Evolutionary conservation across 768 basidiomycete genomes (phyloP), one percentile per base, ranked within the genome.

Genomic region (Suillus fuscotomentosus): DNA sequence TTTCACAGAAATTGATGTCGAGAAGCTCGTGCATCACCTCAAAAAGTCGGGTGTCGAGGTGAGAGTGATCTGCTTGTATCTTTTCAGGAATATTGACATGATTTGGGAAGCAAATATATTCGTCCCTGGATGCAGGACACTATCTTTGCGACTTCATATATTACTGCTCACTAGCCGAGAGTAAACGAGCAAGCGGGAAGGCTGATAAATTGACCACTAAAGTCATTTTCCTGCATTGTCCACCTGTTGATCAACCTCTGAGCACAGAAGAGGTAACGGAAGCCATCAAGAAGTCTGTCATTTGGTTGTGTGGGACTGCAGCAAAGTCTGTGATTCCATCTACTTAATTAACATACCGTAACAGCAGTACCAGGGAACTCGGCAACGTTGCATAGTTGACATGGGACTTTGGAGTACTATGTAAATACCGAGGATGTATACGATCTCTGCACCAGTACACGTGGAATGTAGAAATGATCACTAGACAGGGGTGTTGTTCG

Each of bases 131-230:
- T 70, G 87, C 89, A 17, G 90, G 90, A 0, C 88, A 89, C 72
- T 92, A 87, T 73, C 76, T 91, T 13, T 90, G 88, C 71, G 90
- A 92, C 76, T 92, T 88, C 73, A 83, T 88, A 65, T 90, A 88
- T 72, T 92, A 89, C 70, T 88, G 88, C 70, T 90, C 89, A 11
- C 81, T 91, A 34, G 88, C 89, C 5, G 90, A 91, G 71, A 82
- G 85, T 34, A 84, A 82, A 70, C 84, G 87, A 3, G 66, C 65
- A 9, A 68, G 65, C n/a, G 63, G 69, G 41, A 76, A 77, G 56
- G 73, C 56, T 42, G 75, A 76, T 57, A 76, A 73, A 34, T 73
- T 75, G 15, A 69, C 65, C 8, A 65, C 66, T 20, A 80, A 77
- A 60, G 88, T 92, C 56, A 75, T 91, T 8, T 89, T 89, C 73